phyloP scores from a whole-genome alignment of 75 land plant genomes.

The Pseudotsuga menziesii region DNA sequence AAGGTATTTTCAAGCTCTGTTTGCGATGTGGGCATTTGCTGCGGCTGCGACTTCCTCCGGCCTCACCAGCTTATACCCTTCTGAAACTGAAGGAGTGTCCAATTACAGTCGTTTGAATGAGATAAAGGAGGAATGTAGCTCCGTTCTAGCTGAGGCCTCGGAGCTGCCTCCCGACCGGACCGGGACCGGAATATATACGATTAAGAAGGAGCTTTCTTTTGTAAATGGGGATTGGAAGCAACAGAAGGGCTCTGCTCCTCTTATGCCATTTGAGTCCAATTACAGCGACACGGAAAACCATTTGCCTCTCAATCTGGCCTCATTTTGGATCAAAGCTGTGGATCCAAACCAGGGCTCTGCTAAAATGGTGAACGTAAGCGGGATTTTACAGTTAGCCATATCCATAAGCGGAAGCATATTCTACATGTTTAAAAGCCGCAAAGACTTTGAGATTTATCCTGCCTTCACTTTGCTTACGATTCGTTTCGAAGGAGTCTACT shows the following conservation, averaged over 20 bases:
- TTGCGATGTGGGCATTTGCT: too few species aligned
- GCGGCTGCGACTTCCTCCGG: too few species aligned
- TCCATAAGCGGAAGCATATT: constrained; percentile 10
- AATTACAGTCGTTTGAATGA: constrained; percentile 30
- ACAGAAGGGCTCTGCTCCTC: constrained; percentile 18
- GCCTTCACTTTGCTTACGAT: constrained; percentile 30
- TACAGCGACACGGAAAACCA: background rate
- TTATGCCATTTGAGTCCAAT: constrained; percentile 33
- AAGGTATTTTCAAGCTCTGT: too few species aligned
- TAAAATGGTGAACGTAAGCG: constrained; percentile 32
- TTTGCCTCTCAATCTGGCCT: constrained; percentile 22
- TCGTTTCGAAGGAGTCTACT: constrained; percentile 50
- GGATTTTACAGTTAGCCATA: constrained; percentile 29
- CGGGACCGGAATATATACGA: background rate
- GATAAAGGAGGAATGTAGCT: constrained; percentile 23
- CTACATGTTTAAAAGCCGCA: background rate
- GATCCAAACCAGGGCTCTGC: constrained; percentile 11
- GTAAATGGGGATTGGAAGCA: constrained; percentile 43
- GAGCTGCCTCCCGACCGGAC: constrained; percentile 10
- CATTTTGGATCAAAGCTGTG: constrained; percentile 34
- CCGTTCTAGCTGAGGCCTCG: constrained; percentile 24
- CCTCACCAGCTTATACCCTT: too few species aligned
- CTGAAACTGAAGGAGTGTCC: background rate
- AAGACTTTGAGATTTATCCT: constrained; percentile 26
- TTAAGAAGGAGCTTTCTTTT: constrained; percentile 25